Evolutionary conservation across 306 rosid genomes (phyloP).

Genomic region (Canavalia ensiformis): DNA sequence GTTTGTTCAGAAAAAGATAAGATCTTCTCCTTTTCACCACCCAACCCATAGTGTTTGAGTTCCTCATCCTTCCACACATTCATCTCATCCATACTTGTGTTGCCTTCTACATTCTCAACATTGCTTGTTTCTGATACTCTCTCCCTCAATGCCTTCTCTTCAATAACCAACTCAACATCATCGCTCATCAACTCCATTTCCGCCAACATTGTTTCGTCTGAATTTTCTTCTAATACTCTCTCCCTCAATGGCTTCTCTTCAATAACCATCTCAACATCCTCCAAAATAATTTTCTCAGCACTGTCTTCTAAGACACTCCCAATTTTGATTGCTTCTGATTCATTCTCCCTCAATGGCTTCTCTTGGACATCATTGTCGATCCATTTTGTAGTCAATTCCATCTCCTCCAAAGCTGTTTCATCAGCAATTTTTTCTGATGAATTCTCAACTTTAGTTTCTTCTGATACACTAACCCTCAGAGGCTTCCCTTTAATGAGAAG

Average conservation of each 20-base stretch:
- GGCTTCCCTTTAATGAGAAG: background rate
- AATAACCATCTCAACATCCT: background rate
- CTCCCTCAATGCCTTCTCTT: slow-evolving; percentile 66
- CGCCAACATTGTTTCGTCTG: background rate
- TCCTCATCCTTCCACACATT: slow-evolving; percentile 1
- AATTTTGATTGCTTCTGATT: too few relatives aligned
- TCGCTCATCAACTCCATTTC: background rate
- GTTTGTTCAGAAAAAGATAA: slow-evolving; percentile 39
- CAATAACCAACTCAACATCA: background rate
- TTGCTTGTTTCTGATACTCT: slow-evolving; percentile 37
- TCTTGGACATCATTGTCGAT: background rate
- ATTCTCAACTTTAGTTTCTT: too few relatives aligned
- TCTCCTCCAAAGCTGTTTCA: background rate
- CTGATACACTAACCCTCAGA: too few relatives aligned
- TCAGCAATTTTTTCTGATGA: background rate
- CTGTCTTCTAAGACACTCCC: background rate
- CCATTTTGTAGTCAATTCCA: background rate
- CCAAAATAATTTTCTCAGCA: background rate
- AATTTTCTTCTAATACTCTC: background rate
- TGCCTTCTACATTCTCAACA: background rate
- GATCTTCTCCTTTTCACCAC: slow-evolving; percentile 44
- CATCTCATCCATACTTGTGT: background rate
- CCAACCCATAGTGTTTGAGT: background rate
- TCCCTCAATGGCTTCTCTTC: slow-evolving; percentile 58
- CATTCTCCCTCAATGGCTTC: slow-evolving; percentile 10